Percentiles rank a stretch among this genome's conserved stretches.
Evolutionary conservation across 202 grass and related monocot genomes (phyloP).

Genomic region (Panicum hallii): DNA sequence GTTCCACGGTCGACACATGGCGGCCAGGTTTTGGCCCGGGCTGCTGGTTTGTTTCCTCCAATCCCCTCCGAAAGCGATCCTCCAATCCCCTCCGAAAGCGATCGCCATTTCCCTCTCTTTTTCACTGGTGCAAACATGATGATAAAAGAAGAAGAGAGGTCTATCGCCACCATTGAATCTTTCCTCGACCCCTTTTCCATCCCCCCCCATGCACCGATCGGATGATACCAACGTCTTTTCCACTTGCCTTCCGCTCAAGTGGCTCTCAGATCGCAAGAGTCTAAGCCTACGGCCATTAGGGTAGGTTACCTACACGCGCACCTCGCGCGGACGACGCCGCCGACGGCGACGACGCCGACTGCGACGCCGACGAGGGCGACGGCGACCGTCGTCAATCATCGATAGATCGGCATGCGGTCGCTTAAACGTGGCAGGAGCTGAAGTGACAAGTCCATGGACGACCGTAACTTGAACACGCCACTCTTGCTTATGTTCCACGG

Average conservation of each 20-base stretch:
- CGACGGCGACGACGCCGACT: constrained; percentile 22
- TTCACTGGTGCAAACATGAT: constrained; percentile 41
- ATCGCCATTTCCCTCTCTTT: constrained; percentile 47
- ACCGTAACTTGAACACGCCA: constrained; percentile 57
- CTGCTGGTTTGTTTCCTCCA: constrained; percentile 31
- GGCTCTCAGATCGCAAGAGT: constrained; percentile 47
- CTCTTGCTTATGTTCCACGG: constrained; percentile 31
- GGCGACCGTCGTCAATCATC: neutral
- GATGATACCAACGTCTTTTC: constrained; percentile 36
- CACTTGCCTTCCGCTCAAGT: constrained; percentile 32
- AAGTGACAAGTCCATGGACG: constrained; percentile 49
- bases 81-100: constrained; percentile 49
- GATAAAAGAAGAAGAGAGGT: constrained; percentile 34
- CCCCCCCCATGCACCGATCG: constrained; percentile 26
- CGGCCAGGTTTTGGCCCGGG: neutral
- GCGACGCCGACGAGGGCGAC: constrained; percentile 5
- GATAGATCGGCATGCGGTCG: constrained; percentile 10
- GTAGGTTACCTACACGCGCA: constrained; percentile 56
- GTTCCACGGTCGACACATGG: constrained; percentile 52
- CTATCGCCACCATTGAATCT: constrained; percentile 47
- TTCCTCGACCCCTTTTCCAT: constrained; percentile 23
- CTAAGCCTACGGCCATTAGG: constrained; percentile 53
- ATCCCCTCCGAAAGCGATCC: constrained; percentile 54
- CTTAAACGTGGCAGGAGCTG: constrained; percentile 34
- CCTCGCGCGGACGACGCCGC: constrained; percentile 40